Conservation (phyloP, 2,329 filamentous ascomycete species). For the Xylaria arbuscula region DNA sequence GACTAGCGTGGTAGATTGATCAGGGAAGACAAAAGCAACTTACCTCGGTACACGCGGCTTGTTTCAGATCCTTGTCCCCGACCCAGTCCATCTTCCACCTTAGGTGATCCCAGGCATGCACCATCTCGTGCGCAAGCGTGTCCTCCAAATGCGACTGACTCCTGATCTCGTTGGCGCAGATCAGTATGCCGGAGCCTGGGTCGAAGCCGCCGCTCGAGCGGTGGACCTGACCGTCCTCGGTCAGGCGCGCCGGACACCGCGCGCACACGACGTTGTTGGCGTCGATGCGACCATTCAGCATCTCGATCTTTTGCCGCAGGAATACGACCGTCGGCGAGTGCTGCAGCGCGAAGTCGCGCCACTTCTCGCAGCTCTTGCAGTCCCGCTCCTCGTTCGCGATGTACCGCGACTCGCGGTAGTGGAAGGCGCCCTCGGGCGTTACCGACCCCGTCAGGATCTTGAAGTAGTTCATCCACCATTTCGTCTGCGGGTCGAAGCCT, state of each 20-base stretch:
- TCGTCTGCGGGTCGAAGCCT: slow-evolving; percentile 69
- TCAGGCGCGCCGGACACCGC: slow-evolving; percentile 73
- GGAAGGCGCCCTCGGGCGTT: slow-evolving; percentile 73
- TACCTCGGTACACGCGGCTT: slow-evolving; percentile 95
- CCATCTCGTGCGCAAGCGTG: slow-evolving; percentile 95
- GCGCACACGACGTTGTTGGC: slow-evolving; percentile 82
- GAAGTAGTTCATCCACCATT: slow-evolving; percentile 87
- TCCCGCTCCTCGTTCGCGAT: slow-evolving; percentile 79
- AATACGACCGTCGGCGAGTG: slow-evolving; percentile 90
- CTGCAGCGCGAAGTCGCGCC: slow-evolving; percentile 84
- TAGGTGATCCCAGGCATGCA: slow-evolving; percentile 94
- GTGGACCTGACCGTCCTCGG: slow-evolving; percentile 69
- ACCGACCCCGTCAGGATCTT: slow-evolving; percentile 80
- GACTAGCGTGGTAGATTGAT: neutral
- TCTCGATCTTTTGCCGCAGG: slow-evolving; percentile 81
- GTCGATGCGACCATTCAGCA: slow-evolving; percentile 81
- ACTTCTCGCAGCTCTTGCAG: slow-evolving; percentile 82
- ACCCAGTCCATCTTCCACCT: slow-evolving; percentile 88
- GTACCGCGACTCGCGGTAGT: slow-evolving; percentile 84
- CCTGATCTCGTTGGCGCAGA: slow-evolving; percentile 92
- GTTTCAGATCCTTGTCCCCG: slow-evolving; percentile 77
- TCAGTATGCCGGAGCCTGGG: slow-evolving; percentile 84
- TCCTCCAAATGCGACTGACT: slow-evolving; percentile 88
- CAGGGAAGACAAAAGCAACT: slow-evolving; percentile 38
- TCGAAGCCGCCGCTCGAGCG: slow-evolving; percentile 83